Evolutionary conservation across 2,329 filamentous ascomycete species (phyloP), one percentile per base, ranked within the genome.

Genomic region (Teratosphaeria viscida): DNA sequence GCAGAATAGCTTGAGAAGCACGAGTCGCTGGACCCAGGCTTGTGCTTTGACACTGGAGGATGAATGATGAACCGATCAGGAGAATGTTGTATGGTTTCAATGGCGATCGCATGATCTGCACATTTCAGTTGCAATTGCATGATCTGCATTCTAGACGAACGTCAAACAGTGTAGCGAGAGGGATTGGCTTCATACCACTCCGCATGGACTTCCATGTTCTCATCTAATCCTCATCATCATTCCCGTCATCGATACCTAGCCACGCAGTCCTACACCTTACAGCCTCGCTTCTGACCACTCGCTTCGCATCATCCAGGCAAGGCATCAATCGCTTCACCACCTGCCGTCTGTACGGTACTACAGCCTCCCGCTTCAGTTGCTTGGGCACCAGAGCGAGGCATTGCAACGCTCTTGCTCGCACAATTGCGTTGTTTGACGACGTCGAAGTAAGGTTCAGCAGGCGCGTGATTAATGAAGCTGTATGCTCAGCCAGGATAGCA

Each of bases 301-400:
- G 75, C 73, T 83, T 86, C 35, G 75, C 75, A 71, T 88, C 85
- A 74, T 88, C 85, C 63, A 88, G 68, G 29, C 81, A 79, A 16
- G 67, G 70, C 53, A 77, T 74, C 66, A 88, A 70, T 26, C 78
- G 76, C 67, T 81, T 80, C 55, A 85, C 74, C 8, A 87, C 83
- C 55, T 81, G 76, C 55, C 75, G 75, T 65, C 83, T 79, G 60
- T 82, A 81, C 8, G 81, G 79, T 19, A 87, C 68, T 7, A 87
- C 74, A 1, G 78, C 76, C 57, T 81, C 79, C 57, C 73, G 71
- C 59, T 75, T 77, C 43, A 82, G 65, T 62, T 76, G 74, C 34
- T 73, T 74, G 14, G 80, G 78, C 29, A 81, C 75, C 4, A 78
- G 68, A 10, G 72, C 71, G 27, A 83, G 64, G 65, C 79, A 82